Conservation (phyloP, 345 rosid genomes). For the Psidium friedrichsthalianum region DNA sequence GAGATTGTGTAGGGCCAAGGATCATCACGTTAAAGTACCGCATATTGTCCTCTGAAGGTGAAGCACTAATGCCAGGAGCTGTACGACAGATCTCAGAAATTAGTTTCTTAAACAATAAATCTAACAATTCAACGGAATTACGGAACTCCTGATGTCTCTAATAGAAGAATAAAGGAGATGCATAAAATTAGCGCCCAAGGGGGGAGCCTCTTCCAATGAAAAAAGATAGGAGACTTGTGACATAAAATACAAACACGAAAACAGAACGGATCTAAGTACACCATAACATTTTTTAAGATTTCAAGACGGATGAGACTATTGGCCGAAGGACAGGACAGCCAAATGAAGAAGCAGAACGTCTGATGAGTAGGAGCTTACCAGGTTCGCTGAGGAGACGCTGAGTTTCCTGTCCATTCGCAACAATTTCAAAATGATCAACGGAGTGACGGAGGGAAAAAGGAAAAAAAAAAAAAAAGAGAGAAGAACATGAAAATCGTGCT, state of each 20-base stretch:
- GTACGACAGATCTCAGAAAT: constrained; percentile 1
- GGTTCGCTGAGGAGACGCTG: constrained; percentile 59
- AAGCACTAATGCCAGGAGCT: constrained; percentile 55
- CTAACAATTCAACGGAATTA: neutral
- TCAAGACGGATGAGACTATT: neutral
- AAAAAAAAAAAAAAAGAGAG: neutral
- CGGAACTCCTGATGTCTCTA: neutral
- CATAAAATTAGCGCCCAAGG: neutral
- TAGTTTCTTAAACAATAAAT: neutral
- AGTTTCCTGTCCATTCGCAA: constrained; percentile 25
- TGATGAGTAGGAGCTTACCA: constrained; percentile 13
- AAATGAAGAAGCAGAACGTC: neutral
- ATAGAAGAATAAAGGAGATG: neutral
- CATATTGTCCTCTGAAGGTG: constrained; percentile 46
- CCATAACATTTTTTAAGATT: neutral
- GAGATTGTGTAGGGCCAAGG: constrained; percentile 46
- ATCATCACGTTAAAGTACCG: constrained; percentile 45
- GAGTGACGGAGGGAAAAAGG: neutral
- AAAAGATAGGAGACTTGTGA: neutral
- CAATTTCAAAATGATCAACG: neutral
- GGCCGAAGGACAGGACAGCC: neutral
- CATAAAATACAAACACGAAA: neutral
- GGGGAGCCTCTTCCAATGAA: neutral
- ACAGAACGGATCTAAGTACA: neutral
- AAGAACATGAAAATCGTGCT: neutral